Evolutionary conservation across 257 asterid species (phyloP), one percentile per base, ranked within the genome.

Genomic region (Nicotiana attenuata): DNA sequence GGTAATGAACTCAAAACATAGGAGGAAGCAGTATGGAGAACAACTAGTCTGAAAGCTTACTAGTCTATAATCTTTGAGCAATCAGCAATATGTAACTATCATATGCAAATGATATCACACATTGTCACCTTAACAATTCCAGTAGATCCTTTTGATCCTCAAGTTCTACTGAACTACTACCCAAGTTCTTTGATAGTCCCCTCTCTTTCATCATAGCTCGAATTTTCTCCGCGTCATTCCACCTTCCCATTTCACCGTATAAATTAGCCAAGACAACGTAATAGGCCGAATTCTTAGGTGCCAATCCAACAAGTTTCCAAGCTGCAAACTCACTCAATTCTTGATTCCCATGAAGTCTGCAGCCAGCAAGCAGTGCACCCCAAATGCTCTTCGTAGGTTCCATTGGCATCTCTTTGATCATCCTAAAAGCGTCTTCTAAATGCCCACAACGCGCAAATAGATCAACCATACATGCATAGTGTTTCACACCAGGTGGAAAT

Each of bases 281-380:
- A 77, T 91, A 89, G 10, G 90, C 91, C 20, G 85, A 73, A 66
- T 86, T 87, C 29, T 52, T 78, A 0, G 94, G 98, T 9, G 90
- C 95, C 88, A 90, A 57, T 85, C 90, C 91, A 85, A 92, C 88
- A 0, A 94, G 89, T 71, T 90, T 94, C 92, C 89, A 81, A 15
- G 97, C 95, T 78, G 92, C 94, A 59, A 89, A 13, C 84, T 91
- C 97, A 57, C 92, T 76, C 87, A 90, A 4, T 59, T 90, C 93
- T 41, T 65, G 79, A 76, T 88, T 82, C 3, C 86, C 91, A 9
- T 90, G 90, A 52, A 90, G 85, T 66, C 90, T 86, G 78, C 93
- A 85, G 47, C 92, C 92, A 50, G 87, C 82, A 61, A 92, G 90
- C 83, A 94, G 83, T 2, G 93, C 92, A 19, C 97, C 97, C 97